A percentile compares a stretch with the other conserved stretches of the same genome.
phyloP scores from a whole-genome alignment of 2,329 filamentous ascomycete species.

The Scopulariopsis brevicaulis region DNA sequence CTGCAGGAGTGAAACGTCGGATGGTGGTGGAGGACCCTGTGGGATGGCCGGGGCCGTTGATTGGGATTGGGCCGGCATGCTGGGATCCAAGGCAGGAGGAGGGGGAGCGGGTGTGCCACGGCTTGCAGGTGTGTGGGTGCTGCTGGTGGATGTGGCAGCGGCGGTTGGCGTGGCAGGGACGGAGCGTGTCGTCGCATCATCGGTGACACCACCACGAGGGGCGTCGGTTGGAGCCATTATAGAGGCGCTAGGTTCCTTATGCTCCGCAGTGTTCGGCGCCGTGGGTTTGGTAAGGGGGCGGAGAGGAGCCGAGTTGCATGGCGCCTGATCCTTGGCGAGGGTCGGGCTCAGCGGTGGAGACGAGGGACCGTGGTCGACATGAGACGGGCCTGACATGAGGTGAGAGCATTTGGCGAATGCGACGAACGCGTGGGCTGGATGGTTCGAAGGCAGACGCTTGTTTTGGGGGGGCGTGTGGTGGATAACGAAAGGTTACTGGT shows the following conservation, averaged over 20 bases:
- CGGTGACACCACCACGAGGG: neutral
- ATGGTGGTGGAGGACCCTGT: neutral
- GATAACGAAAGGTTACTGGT: neutral
- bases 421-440: conserved; percentile 2
- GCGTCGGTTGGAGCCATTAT: neutral
- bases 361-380: conserved; percentile 1
- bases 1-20: neutral
- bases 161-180: neutral
- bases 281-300: neutral
- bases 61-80: conserved; percentile 4
- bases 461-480: neutral
- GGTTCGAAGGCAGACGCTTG: conserved; percentile 2
- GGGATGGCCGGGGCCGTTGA: neutral
- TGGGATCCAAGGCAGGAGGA: conserved; percentile 1
- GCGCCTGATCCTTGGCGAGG: neutral
- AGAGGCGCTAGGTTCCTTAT: neutral
- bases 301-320: neutral
- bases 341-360: conserved; percentile 2
- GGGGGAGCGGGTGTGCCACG: neutral
- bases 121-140: neutral
- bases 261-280: neutral
- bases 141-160: neutral
- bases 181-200: neutral
- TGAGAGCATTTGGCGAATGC: conserved; percentile 2
- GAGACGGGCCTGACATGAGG: conserved; percentile 2